Percentiles rank a stretch among this genome's conserved stretches.
These are phyloP conservation scores for Lantana camara DNA, from an alignment of 257 asterid species.

Conservation along the genomic window DNA sequence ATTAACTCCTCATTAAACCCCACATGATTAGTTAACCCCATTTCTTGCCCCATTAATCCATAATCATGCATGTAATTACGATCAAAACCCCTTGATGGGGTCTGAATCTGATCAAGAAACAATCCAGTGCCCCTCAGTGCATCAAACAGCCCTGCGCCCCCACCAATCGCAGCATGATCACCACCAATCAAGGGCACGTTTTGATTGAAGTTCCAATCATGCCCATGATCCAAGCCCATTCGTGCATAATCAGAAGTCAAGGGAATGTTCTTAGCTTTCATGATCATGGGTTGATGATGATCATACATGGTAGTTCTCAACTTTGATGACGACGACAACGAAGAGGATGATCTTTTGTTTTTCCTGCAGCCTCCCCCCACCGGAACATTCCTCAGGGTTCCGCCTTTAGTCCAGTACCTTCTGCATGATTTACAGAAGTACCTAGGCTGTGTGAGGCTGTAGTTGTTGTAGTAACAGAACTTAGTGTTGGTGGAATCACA, in stretches of 20 bases:
- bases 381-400: constrained; percentile 78
- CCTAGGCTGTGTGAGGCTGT: constrained; percentile 84
- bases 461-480: constrained; percentile 90
- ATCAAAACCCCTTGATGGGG: too few species aligned
- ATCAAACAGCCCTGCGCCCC: too few species aligned
- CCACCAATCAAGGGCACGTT: constrained; percentile 30
- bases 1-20: constrained; percentile 31
- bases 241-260: too few species aligned
- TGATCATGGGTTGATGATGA: constrained; percentile 36
- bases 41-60: too few species aligned
- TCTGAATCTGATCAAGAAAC: too few species aligned
- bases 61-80: too few species aligned
- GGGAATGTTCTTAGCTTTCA: constrained; percentile 30
- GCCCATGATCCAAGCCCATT: too few species aligned
- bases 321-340: constrained; percentile 44
- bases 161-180: constrained; percentile 38
- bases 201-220: constrained; percentile 24
- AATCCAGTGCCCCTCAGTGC: too few species aligned
- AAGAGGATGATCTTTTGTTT: constrained; percentile 55
- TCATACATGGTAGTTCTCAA: constrained; percentile 35
- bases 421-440: constrained; percentile 88
- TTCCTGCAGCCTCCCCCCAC: constrained; percentile 91
- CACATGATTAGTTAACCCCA: too few species aligned
- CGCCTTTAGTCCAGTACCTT: constrained; percentile 92
- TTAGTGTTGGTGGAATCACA: constrained; percentile 85